Evolutionary conservation across 2,329 filamentous ascomycete species (phyloP).

Genomic region (Xylaria sp.): DNA sequence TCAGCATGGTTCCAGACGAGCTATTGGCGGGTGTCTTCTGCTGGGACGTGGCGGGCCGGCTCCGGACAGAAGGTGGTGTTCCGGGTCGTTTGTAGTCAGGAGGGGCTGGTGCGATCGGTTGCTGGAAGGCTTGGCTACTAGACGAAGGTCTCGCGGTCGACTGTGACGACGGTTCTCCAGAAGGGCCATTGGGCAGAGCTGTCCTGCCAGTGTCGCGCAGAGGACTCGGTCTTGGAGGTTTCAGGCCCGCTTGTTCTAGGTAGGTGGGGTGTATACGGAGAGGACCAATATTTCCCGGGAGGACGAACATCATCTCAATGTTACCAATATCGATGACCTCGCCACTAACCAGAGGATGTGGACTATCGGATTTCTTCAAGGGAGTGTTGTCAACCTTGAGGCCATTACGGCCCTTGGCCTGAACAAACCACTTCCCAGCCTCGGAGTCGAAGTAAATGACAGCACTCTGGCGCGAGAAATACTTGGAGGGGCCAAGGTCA

Average conservation of each 20-base stretch:
- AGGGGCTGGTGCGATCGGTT: constrained; percentile 62
- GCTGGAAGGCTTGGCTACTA: constrained; percentile 40
- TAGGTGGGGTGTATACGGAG: constrained; percentile 71
- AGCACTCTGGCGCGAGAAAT: constrained; percentile 77
- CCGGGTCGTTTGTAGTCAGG: constrained; percentile 62
- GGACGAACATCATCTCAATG: constrained; percentile 98
- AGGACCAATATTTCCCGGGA: constrained; percentile 72
- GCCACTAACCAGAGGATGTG: constrained; percentile 74
- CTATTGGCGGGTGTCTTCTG: constrained; percentile 45
- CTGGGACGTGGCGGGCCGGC: constrained; percentile 36
- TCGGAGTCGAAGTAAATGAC: constrained; percentile 73
- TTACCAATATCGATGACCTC: constrained; percentile 90
- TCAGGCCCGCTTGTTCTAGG: constrained; percentile 65
- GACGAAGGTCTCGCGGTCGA: constrained; percentile 26
- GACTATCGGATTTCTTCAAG: constrained; percentile 66
- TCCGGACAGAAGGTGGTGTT: constrained; percentile 57
- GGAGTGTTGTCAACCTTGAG: constrained; percentile 77
- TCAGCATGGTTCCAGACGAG: constrained; percentile 46
- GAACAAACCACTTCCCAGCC: constrained; percentile 76
- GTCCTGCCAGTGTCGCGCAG: constrained; percentile 30
- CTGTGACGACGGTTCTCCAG: constrained; percentile 32
- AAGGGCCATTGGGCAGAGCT: constrained; percentile 34
- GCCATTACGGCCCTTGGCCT: constrained; percentile 89
- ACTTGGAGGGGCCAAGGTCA: constrained; percentile 83
- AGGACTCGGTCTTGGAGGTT: constrained; percentile 27